Evolutionary conservation across 495 filamentous ascomycete genomes (phyloP), one percentile per base, ranked within the genome.

Genomic region (Podospora tetraspora): DNA sequence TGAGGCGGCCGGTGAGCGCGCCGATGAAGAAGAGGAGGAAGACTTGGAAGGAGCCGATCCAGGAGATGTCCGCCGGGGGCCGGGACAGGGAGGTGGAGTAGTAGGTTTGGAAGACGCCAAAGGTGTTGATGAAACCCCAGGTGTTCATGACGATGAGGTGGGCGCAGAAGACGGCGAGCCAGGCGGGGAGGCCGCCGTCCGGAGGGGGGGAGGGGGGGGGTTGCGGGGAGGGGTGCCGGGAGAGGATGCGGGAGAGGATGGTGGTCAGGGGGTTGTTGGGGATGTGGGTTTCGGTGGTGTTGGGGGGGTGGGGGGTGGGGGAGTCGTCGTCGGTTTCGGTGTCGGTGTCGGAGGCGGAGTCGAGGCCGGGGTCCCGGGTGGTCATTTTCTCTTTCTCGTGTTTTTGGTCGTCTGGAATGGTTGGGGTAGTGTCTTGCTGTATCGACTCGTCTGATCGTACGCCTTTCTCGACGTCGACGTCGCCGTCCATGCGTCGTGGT

Each of bases 91-190:
- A 69, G 5, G 83, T 72, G 12, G 84, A 84, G 74, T 94, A 96
- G 79, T 94, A 90, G 1, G 88, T 82, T 69, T 96, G 93, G 75
- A 94, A 96, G 2, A 93, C 83, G 19, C 92, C 91, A 70, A 92
- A 94, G 27, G 88, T 89, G 73, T 88, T 87, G 75, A 91, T 87
- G 66, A 79, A 72, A 60, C 78, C 80, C 76, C 82, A 85, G 3
- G 83, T 84, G 65, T 80, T 82, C 70, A 82, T 82, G 24, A 84
- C 73, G 5, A 79, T 75, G 21, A 85, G 71, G 66, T 86, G 84
- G 8, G 71, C 76, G 52, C 77, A 79, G 19, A 81, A 69, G 37
- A 80, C 84, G 29, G 80, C 79, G 2, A 76, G 63, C 84, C 85
- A 88, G 21, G 83, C 85, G 37, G 73, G 69, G 59, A 66, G 67